A percentile compares a stretch with the other conserved stretches of the same genome.
phyloP scores from a whole-genome alignment of 1,284 basidiomycete species.

The Stygiomarasmius scandens region DNA sequence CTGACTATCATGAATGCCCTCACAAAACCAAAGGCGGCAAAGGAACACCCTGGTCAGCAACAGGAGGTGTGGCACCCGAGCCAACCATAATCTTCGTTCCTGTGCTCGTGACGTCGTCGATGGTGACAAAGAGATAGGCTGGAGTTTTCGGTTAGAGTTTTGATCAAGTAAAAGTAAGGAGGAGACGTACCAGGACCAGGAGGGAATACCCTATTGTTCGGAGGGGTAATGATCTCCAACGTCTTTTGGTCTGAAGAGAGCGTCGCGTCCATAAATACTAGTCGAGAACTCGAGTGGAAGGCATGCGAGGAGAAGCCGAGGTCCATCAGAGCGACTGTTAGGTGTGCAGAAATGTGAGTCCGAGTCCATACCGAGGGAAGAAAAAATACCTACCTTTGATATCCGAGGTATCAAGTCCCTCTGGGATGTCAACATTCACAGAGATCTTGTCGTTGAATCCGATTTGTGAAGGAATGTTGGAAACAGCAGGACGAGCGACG shows the following conservation, averaged over 20 bases:
- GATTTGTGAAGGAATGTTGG: constrained; percentile 39
- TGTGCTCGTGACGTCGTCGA: constrained; percentile 50
- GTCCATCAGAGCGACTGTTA: constrained; percentile 46
- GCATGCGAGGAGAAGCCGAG: constrained; percentile 51
- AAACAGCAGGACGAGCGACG: constrained; percentile 36
- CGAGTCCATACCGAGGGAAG: too few species aligned
- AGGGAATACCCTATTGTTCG: constrained; percentile 48
- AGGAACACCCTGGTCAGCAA: constrained; percentile 9
- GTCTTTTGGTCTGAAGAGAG: constrained; percentile 37
- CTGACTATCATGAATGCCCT: too few species aligned
- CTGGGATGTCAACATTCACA: constrained; percentile 33
- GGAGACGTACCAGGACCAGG: constrained; percentile 47
- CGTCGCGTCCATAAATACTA: constrained; percentile 47
- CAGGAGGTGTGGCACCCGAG: constrained; percentile 32
- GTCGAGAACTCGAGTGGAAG: constrained; percentile 46
- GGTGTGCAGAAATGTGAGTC: too few species aligned
- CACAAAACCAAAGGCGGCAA: constrained; percentile 1
- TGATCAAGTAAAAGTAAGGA: background rate
- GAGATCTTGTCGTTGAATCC: constrained; percentile 42
- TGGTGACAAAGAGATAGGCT: constrained; percentile 39
- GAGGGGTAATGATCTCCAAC: constrained; percentile 45
- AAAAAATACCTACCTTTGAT: constrained; percentile 41
- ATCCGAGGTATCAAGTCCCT: constrained; percentile 28
- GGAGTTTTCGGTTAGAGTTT: constrained; percentile 5
- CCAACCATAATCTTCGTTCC: constrained; percentile 51